Base-by-base conservation (phyloP, 2,329 filamentous ascomycete species). In the Calonectria montana region DNA sequence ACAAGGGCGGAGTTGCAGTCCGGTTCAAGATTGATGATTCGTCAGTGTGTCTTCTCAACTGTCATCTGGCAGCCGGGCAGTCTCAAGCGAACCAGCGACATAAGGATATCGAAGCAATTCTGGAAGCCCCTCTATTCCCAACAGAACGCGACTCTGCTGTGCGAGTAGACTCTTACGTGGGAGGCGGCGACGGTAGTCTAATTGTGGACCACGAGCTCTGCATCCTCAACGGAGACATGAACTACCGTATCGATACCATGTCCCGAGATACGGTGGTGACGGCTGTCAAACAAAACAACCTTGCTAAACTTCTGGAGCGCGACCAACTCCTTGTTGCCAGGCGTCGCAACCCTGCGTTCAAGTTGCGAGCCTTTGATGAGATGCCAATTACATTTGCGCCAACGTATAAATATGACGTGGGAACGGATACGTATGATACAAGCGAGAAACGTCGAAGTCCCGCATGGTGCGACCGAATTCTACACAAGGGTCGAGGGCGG, bases 401-500 rank as follows among this genome's bases (percentile, higher is more conserved):
- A 0, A 99, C 97, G 0, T 99, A 99, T 87, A 99, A 99, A 82
- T 99, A 99, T 82, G 97, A 99, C 78, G 95, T 98, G 0, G 96
- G 96, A 18, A 97, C 95, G 0, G 96, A 98, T 80, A 93, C 91
- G 8, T 99, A 98, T 82, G 97, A 99, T 81, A 93, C 94, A 0
- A 96, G 94, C 78, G 97, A 99, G 83, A 99, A 99, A 88, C 94
- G 94, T 82, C 91, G 97, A 62, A 93, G 94, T 25, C 97, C 97
- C 0, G 97, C 97, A 1, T 99, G 97, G 97, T 99, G 97, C 82
- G 97, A 99, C 85, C 91, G 97, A 41, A 85, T 99, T 43, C 86
- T 99, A n/a, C 97, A 95, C 80, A 90, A 96, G 25, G 95, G 95
- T 25, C 84, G 93, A 15, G 94, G 94, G 31, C 91, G 94, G 68